These are phyloP conservation scores for Metschnikowia lochheadii DNA, from an alignment of 805 yeast species.

Conservation along the genomic window DNA sequence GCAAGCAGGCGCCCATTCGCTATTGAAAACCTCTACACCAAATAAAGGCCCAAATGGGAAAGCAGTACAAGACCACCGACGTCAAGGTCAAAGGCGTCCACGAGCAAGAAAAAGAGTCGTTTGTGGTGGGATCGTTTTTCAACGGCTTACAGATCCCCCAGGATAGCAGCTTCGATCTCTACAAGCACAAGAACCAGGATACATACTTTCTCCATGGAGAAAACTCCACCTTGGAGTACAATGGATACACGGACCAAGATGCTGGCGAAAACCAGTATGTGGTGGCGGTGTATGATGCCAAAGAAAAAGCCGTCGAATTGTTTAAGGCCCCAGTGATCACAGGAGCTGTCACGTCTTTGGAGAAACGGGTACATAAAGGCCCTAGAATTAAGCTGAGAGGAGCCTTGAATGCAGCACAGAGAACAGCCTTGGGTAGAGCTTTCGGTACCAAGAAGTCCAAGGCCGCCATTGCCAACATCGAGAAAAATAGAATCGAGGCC, in stretches of 20 bases:
- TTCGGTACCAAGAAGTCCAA: conserved; percentile 97
- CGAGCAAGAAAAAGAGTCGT: conserved; percentile 16
- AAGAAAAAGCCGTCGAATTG: conserved; percentile 59
- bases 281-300: conserved; percentile 74
- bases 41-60: background rate
- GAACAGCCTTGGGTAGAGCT: conserved; percentile 88
- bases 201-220: conserved; percentile 69
- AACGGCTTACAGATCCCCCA: conserved; percentile 67
- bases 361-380: conserved; percentile 52
- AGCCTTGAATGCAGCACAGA: conserved; percentile 50
- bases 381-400: conserved; percentile 61
- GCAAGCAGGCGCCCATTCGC: background rate
- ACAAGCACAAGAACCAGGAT: conserved; percentile 44
- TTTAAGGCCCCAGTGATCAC: conserved; percentile 59
- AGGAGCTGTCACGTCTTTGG: conserved; percentile 59
- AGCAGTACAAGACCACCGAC: conserved; percentile 1
- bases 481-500: conserved; percentile 82
- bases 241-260: conserved; percentile 44
- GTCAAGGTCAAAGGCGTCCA: conserved; percentile 3
- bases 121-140: conserved; percentile 69
- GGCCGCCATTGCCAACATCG: conserved; percentile 77
- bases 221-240: conserved; percentile 65
- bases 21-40: background rate
- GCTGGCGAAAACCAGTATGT: conserved; percentile 50
- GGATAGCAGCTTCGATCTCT: conserved; percentile 59